Conservation (phyloP, 441 rosid species). For the Erodium chrysanthum region DNA sequence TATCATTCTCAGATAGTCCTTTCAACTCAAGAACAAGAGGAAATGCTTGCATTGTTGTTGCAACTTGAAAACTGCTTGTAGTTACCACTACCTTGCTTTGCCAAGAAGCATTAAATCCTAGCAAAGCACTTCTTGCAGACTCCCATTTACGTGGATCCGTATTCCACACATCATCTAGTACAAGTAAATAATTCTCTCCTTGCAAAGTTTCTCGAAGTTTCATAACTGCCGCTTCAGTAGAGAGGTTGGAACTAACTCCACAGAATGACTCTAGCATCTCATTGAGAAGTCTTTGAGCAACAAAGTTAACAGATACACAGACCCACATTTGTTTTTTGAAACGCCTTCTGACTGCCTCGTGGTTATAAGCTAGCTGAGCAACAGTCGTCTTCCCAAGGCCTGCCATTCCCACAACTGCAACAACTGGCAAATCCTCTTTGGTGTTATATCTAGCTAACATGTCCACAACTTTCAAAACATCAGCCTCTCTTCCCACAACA, state of each 20-base stretch:
- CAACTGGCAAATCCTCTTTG: constrained; percentile 1
- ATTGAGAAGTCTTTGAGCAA: not conserved
- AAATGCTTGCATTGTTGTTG: constrained; percentile 6
- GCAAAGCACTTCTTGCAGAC: not conserved
- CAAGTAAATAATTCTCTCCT: constrained; percentile 1
- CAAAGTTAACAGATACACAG: constrained; percentile 6
- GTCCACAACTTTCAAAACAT: not conserved
- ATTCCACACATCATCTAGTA: constrained; percentile 18
- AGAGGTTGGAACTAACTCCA: not conserved
- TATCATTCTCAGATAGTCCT: constrained; percentile 4
- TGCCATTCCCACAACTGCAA: constrained; percentile 17
- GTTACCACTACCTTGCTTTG: constrained; percentile 7
- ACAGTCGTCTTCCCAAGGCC: not conserved
- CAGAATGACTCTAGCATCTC: not conserved
- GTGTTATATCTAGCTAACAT: not conserved
- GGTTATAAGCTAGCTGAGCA: not conserved
- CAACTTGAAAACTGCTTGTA: constrained; percentile 7
- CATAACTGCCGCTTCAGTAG: not conserved
- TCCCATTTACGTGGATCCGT: constrained; percentile 7
- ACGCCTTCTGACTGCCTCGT: not conserved
- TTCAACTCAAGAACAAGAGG: not conserved
- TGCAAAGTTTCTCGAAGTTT: not conserved
- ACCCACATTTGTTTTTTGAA: constrained; percentile 11
- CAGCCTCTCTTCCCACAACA: constrained; percentile 4
- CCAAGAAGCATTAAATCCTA: not conserved